phyloP scores from a whole-genome alignment of 1,284 basidiomycete species.

The Cryptococcus sp. region DNA sequence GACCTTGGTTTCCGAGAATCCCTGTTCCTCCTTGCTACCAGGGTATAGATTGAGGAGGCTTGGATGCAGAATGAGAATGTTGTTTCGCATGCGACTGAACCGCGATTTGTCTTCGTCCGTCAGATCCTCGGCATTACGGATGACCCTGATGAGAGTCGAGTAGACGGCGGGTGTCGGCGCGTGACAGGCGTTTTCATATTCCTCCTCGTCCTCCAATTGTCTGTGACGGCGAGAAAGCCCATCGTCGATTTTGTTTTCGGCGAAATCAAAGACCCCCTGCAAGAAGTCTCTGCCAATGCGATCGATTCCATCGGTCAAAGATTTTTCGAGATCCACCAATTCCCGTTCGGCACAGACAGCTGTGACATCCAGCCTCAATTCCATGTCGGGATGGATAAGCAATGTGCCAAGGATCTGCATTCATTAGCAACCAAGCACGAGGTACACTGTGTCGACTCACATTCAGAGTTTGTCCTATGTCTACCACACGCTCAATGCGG shows the following conservation, averaged over 20 bases:
- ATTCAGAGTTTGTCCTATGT: conserved; percentile 92
- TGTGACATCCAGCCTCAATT: conserved; percentile 87
- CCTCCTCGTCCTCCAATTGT: conserved; percentile 74
- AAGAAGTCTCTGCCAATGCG: conserved; percentile 80
- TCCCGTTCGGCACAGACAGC: conserved; percentile 88
- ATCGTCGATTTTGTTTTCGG: conserved; percentile 85
- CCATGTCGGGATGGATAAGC: conserved; percentile 79
- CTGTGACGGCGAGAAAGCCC: too few species aligned
- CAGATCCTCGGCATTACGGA: conserved; percentile 59
- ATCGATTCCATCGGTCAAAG: conserved; percentile 83
- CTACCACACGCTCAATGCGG: conserved; percentile 89
- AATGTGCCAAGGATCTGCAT: conserved; percentile 79
- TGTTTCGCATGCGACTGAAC: conserved; percentile 87
- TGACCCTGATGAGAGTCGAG: conserved; percentile 81
- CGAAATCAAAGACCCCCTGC: conserved; percentile 76
- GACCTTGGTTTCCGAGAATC: conserved; percentile 85
- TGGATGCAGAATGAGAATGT: conserved; percentile 92
- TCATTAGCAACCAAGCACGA: neutral
- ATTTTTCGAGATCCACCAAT: conserved; percentile 91
- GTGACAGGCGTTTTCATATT: conserved; percentile 62
- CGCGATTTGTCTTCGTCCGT: conserved; percentile 70
- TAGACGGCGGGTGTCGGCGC: conserved; percentile 66
- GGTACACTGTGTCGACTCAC: conserved; percentile 53
- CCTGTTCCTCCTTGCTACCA: conserved; percentile 81
- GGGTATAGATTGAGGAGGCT: conserved; percentile 94